A percentile compares a stretch with the other conserved stretches of the same genome.
These are phyloP conservation scores for Athelia psychrophila DNA, from an alignment of 1,284 basidiomycete genomes.

Conservation along the genomic window DNA sequence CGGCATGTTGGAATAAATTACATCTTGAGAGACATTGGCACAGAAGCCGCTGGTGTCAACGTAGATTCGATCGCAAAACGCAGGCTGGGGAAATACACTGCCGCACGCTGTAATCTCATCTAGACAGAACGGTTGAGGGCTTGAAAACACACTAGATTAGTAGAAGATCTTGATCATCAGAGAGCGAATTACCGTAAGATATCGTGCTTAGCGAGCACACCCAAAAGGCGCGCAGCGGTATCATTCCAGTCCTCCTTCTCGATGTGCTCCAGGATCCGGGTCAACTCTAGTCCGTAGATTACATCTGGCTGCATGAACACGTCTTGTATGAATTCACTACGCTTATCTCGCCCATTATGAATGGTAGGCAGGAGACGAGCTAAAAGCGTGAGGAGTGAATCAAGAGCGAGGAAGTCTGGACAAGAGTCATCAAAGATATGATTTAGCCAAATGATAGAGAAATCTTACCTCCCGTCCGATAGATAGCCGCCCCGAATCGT, in stretches of 20 bases:
- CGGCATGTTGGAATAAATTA: conserved; percentile 16
- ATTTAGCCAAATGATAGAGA: neutral
- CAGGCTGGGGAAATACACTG: conserved; percentile 27
- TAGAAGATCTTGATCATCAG: neutral
- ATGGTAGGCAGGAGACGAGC: conserved; percentile 51
- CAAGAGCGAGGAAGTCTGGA: conserved; percentile 54
- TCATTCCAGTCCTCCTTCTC: conserved; percentile 51
- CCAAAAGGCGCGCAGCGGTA: conserved; percentile 43
- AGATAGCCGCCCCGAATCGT: conserved; percentile 31
- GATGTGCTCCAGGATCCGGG: conserved; percentile 39
- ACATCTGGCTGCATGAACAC: conserved; percentile 41
- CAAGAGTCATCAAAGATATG: neutral
- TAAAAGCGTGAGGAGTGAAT: conserved; percentile 54
- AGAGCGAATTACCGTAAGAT: conserved; percentile 43
- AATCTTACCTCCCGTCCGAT: conserved; percentile 25
- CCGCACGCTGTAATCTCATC: conserved; percentile 37
- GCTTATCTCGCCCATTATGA: conserved; percentile 33
- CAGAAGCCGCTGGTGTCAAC: conserved; percentile 50
- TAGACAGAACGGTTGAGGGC: conserved; percentile 59
- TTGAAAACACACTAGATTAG: conserved; percentile 20
- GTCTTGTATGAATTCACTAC: conserved; percentile 45
- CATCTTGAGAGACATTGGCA: conserved; percentile 46
- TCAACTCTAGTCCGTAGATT: conserved; percentile 33
- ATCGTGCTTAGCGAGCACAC: conserved; percentile 43
- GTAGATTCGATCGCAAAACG: conserved; percentile 42